Conservation (phyloP, 352 stramenopile species). For the Phytophthora rubi region DNA sequence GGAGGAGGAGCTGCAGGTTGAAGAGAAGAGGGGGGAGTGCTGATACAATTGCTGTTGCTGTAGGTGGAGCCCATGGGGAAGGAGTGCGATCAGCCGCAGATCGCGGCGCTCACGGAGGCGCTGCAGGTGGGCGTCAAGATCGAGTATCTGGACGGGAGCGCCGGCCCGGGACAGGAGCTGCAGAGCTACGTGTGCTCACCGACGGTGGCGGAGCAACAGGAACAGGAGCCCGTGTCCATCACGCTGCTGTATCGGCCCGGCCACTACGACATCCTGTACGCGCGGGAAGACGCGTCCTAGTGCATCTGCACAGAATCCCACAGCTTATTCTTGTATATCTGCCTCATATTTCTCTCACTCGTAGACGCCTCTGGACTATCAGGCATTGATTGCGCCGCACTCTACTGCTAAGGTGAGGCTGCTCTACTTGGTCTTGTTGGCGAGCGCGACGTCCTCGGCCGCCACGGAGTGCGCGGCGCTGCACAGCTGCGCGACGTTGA, state of each 20-base stretch:
- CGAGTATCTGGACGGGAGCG: constrained; percentile 94
- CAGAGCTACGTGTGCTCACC: constrained; percentile 73
- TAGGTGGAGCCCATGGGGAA: constrained; percentile 94
- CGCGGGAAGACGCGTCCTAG: constrained; percentile 20
- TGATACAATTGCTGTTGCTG: constrained; percentile 2
- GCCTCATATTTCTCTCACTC: constrained; percentile 9
- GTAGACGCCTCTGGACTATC: background rate
- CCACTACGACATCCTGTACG: constrained; percentile 96
- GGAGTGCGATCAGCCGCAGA: constrained; percentile 94
- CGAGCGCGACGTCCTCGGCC: constrained; percentile 54
- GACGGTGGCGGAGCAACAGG: constrained; percentile 17
- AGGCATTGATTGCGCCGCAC: constrained; percentile 12
- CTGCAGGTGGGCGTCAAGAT: constrained; percentile 90
- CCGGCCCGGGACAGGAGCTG: constrained; percentile 47
- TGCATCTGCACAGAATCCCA: background rate
- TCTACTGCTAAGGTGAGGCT: constrained; percentile 12
- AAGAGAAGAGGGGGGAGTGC: background rate
- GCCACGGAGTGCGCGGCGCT: constrained; percentile 87
- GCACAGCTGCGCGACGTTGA: constrained; percentile 92
- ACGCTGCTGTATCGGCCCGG: constrained; percentile 93
- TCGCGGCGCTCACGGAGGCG: constrained; percentile 92
- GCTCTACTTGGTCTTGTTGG: constrained; percentile 66
- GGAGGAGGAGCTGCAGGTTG: background rate
- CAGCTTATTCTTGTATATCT: constrained; percentile 3
- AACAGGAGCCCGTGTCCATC: constrained; percentile 48